A percentile compares a stretch with the other conserved stretches of the same genome.
Conservation (phyloP, 805 yeast species). For the Saturnispora besseyi region DNA sequence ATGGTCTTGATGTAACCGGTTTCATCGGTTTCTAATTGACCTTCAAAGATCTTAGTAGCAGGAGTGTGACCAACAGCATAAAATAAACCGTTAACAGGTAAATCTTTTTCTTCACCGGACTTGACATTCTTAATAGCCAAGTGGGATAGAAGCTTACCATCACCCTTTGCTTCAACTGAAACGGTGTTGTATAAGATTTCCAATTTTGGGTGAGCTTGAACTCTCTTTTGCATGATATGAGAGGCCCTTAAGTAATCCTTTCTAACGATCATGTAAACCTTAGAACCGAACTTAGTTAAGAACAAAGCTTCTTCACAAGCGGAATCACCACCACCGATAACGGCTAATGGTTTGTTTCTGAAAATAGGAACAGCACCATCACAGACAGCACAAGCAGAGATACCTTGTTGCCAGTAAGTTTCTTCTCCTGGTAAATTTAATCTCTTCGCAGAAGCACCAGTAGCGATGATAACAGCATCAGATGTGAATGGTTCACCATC, state of each 20-base stretch:
- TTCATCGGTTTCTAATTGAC: constrained; percentile 76
- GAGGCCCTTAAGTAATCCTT: constrained; percentile 94
- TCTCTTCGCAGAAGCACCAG: constrained; percentile 98
- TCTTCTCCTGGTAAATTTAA: constrained; percentile 94
- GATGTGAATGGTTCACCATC: constrained; percentile 86
- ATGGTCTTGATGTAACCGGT: constrained; percentile 81
- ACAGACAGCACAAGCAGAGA: constrained; percentile 99
- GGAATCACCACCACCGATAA: constrained; percentile 98
- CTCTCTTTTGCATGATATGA: constrained; percentile 94
- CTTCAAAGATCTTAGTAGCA: constrained; percentile 74
- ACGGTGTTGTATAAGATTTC: constrained; percentile 85
- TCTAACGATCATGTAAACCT: constrained; percentile 89
- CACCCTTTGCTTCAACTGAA: constrained; percentile 84
- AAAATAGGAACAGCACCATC: constrained; percentile 99
- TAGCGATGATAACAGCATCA: constrained; percentile 87
- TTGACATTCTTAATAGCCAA: constrained; percentile 61
- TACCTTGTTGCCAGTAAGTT: constrained; percentile 97
- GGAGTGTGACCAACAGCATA: constrained; percentile 98
- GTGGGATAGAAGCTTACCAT: constrained; percentile 69
- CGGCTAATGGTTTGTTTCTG: constrained; percentile 96
- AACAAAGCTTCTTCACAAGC: constrained; percentile 99
- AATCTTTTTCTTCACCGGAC: constrained; percentile 58
- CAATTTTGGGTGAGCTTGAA: constrained; percentile 70
- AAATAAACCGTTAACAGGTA: constrained; percentile 84
- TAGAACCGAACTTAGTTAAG: constrained; percentile 94